Base-by-base conservation (phyloP, 2,329 filamentous ascomycete species). In the Epichloe amarillans region DNA sequence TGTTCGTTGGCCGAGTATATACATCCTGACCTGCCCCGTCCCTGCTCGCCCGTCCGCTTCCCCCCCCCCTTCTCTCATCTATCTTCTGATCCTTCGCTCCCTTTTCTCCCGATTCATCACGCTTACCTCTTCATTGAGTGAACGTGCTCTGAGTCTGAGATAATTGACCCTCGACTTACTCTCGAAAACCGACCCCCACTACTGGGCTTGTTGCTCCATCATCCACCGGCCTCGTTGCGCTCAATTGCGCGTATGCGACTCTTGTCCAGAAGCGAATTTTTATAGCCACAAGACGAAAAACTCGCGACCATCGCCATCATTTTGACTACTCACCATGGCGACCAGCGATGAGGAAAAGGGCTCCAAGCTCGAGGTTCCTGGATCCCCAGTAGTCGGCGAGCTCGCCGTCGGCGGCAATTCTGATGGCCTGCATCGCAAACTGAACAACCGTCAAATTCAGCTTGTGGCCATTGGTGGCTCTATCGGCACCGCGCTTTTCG, bases 401-500 rank as follows among this genome's bases (percentile, higher is more conserved):
- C 54, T 66, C 46, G 55, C 50, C 30, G 38, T 50, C 33, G 55
- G 52, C 43, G 66, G 68, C 49, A 68, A 68, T 50, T 56, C 61
- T 17, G 66, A 68, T 52, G 66, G 64, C 49, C 58, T 68, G 42
- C 72, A 76, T 45, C 72, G 75, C 44, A 69, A 70, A 45, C 69
- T 79, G 43, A 69, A 70, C 55, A 77, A 77, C 60, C 69, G 75
- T 49, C 73, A 79, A 57, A 76, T 80, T 58, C 76, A 80, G 62
- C 68, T 80, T 37, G 78, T 80, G 52, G 76, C 76, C 55, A 73
- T 79, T 57, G 77, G 76, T 33, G 76, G 76, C 44, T 76, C 75
- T 50, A 78, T 80, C 54, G 75, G 75, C 50, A 78, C 75, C 3
- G 75, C 75, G 2, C 68, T 82, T 50, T 82, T 82, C 64, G 75